Evolutionary conservation across 2,329 filamentous ascomycete species (phyloP), one percentile per base, ranked within the genome.

Genomic region (Zasmidium cellare): DNA sequence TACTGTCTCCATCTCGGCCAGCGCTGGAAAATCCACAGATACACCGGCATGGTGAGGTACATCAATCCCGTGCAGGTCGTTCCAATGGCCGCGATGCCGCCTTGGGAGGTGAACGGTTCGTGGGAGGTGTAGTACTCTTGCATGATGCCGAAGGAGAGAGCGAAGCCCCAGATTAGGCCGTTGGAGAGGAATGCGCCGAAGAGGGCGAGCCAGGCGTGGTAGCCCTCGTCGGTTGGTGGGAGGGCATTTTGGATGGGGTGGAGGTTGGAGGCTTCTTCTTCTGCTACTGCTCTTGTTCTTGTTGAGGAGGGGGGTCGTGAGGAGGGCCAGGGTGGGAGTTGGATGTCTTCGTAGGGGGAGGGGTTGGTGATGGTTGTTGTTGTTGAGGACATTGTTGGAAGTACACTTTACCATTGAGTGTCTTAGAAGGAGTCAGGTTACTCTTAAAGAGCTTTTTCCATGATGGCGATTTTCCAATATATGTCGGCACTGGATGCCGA

Each of bases 151-250:
- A 67, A 72, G 7, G 64, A 64, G 24, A 68, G 63, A 0, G 70
- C 64, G 35, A 73, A 70, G n/a, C 67, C 67, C 65, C 67, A 71
- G 18, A 69, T 58, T 9, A 70, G 55, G 6, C 60, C 65, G 35
- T 71, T 67, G 31, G 63, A 57, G 12, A 68, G 53, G 51, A 68
- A 72, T 51, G 77, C 77, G 0, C 78, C 80, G 14, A 76, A 73
- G 3, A 84, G 69, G 61, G 82, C 80, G 14, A 82, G 56, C 71
- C 74, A 79, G 19, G 76, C 76, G 31, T 68, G 56, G 54, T 67
- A 71, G 3, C 76, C 76, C 53, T 71, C 56, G 58, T 77, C 75
- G 18, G 73, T 68, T 2, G 71, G 72, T n/a, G 74, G 74, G 2
- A 75, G 60, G 7, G 49, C 49, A 20, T 38, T 20, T 38, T 51